Conservation (phyloP, 331 rosid species). For the Pyrus hybrid region DNA sequence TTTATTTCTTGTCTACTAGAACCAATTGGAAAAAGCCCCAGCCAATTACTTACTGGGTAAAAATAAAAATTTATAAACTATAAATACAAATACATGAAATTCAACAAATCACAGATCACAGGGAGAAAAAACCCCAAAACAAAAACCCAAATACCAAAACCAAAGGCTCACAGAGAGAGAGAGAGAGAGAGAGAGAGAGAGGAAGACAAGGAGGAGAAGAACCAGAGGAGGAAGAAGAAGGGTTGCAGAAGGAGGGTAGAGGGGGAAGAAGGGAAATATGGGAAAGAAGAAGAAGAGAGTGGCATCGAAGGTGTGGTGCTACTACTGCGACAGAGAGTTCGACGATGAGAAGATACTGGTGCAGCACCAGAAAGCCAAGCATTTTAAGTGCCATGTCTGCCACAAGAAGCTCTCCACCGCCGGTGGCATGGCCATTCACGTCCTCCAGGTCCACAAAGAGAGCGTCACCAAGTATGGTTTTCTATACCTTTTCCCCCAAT, state of each 20-base stretch:
- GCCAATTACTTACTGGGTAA: too few species aligned
- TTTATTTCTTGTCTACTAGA: too few species aligned
- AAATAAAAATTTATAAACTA: not conserved
- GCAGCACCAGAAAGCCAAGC: constrained; percentile 99
- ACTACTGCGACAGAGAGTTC: constrained; percentile 95
- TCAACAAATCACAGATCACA: constrained; percentile 1
- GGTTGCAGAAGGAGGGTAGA: not conserved
- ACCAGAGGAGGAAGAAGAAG: not conserved
- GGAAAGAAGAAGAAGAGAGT: constrained; percentile 99
- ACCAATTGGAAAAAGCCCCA: not conserved
- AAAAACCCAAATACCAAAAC: not conserved
- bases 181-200: not conserved
- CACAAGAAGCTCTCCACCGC: constrained; percentile 99
- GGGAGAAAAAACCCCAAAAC: not conserved
- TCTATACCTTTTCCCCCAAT: not conserved
- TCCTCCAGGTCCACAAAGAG: constrained; percentile 98
- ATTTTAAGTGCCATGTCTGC: constrained; percentile 96
- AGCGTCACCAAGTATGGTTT: constrained; percentile 66
- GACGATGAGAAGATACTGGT: constrained; percentile 97
- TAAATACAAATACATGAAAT: not conserved
- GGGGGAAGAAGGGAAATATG: constrained; percentile 21
- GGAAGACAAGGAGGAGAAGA: not conserved
- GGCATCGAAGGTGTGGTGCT: constrained; percentile 95
- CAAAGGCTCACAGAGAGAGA: not conserved
- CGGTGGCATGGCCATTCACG: constrained; percentile 98